Base-by-base conservation (phyloP, 2,329 filamentous ascomycete genomes). In the Aspergillus pseudonomiae region DNA sequence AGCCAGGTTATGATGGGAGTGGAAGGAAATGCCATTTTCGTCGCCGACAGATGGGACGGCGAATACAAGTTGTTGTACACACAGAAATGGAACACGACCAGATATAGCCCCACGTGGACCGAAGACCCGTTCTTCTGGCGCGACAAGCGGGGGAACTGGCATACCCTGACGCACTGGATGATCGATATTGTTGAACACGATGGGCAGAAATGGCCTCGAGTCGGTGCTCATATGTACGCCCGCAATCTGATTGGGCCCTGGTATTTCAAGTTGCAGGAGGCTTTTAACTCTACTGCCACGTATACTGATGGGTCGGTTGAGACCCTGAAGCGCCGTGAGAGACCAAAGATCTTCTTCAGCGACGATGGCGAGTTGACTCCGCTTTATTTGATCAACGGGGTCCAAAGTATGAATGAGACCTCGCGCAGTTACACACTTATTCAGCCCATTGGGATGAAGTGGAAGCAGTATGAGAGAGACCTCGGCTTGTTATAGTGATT, bases 271-370 rank as follows among this genome's bases (percentile, higher is more conserved):
- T 57, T 68, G 24, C 61, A 72, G 4, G 72, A 73, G 32, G 67
- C 74, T 26, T 77, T 73, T 59, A 76, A 65, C 43, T 70, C 68
- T 1, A 66, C 65, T 6, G 63, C 69, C 3, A 21, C 54, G 2
- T 82, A 80, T 57, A 78, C 77, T 0, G 82, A 85, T 65, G 82
- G 82, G 0, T 72, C 72, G 0, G 70, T 64, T 28, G 73, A 75
- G 50, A 72, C 76, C 4, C 82, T 79, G 41, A 80, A 80, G 57
- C 74, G 83, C 2, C 70, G 83, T 14, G 83, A 85, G 65, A 71
- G 83, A 2, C 81, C 83, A 0, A 83, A 84, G 73, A 55, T 85
- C 6, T 82, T 80, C 58, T 84, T 84, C 21, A 83, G 81, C 61
- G 71, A 77, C 1, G 82, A 84, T 62, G 79, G 79, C 0, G 61